A percentile compares a stretch with the other conserved stretches of the same genome.
Evolutionary conservation across 805 yeast species (phyloP).

Genomic region (Dipodascus albidus): DNA sequence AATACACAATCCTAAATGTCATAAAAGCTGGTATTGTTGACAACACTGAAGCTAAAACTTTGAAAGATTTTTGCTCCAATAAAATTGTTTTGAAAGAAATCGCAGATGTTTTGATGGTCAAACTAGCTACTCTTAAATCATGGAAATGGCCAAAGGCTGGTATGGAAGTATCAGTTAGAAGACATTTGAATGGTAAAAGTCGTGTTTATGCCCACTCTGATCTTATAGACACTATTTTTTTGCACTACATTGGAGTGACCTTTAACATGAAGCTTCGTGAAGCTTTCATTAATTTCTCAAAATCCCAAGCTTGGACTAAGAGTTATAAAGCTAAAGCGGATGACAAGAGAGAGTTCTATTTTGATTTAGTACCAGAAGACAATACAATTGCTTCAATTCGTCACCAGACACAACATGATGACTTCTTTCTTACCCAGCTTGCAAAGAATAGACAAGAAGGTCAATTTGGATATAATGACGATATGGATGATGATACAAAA

Average conservation of each 20-base stretch:
- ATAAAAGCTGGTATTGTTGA: not conserved
- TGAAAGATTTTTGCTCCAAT: not conserved
- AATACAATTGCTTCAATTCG: not conserved
- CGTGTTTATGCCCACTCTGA: not conserved
- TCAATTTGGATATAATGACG: not conserved
- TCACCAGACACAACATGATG: not conserved
- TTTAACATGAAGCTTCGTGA: not conserved
- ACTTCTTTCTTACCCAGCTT: not conserved
- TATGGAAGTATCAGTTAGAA: not conserved
- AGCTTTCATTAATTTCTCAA: not conserved
- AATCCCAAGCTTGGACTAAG: not conserved
- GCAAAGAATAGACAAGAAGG: not conserved
- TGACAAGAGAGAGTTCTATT: not conserved
- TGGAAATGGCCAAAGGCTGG: not conserved
- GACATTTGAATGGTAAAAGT: not conserved
- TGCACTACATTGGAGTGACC: not conserved
- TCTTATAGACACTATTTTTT: not conserved
- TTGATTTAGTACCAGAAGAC: not conserved
- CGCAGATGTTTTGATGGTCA: not conserved
- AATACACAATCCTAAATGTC: not conserved
- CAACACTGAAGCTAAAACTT: not conserved
- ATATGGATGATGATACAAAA: not conserved
- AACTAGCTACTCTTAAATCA: not conserved
- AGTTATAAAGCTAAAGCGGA: not conserved
- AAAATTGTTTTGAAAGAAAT: not conserved